Conservation (phyloP, 768 basidiomycete genomes). For the Trametopsis cervina region DNA sequence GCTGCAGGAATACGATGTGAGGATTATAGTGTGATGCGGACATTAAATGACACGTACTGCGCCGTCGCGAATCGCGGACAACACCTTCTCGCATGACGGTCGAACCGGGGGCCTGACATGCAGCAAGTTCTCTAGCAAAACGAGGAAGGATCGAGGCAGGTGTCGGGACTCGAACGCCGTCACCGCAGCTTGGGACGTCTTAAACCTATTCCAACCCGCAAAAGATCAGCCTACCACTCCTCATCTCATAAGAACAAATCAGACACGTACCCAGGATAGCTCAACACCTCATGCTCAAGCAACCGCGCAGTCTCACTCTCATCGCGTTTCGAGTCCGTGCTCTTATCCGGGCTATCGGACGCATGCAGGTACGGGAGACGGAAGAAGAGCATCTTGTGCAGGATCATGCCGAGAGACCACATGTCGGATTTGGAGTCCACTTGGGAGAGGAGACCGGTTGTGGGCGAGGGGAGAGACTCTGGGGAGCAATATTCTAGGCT, state of each 20-base stretch:
- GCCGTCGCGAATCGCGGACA: slow-evolving; percentile 61
- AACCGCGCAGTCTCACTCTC: slow-evolving; percentile 59
- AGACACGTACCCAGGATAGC: slow-evolving; percentile 61
- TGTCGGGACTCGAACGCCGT: slow-evolving; percentile 63
- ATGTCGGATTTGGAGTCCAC: slow-evolving; percentile 89
- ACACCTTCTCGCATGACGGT: slow-evolving; percentile 67
- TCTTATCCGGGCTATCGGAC: slow-evolving; percentile 42
- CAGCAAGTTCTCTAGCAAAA: slow-evolving; percentile 68
- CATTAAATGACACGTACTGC: slow-evolving; percentile 45
- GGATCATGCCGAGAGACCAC: slow-evolving; percentile 96
- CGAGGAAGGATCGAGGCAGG: slow-evolving; percentile 61
- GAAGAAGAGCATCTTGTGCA: slow-evolving; percentile 92
- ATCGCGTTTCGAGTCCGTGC: slow-evolving; percentile 34
- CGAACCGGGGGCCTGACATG: slow-evolving; percentile 52
- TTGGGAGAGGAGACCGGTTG: slow-evolving; percentile 56
- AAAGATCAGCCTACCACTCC: slow-evolving; percentile 1
- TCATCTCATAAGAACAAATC: no score
- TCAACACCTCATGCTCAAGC: slow-evolving; percentile 65
- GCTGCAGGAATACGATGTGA: no score
- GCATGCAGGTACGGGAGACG: slow-evolving; percentile 78
- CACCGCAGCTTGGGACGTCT: slow-evolving; percentile 41
- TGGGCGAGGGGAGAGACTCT: slow-evolving; percentile 69
- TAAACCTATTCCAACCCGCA: slow-evolving; percentile 44
- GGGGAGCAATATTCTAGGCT: slow-evolving; percentile 87
- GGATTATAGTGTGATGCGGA: no score